Conservation (phyloP, 148 eudicot species). For the Oxyria digyna region DNA sequence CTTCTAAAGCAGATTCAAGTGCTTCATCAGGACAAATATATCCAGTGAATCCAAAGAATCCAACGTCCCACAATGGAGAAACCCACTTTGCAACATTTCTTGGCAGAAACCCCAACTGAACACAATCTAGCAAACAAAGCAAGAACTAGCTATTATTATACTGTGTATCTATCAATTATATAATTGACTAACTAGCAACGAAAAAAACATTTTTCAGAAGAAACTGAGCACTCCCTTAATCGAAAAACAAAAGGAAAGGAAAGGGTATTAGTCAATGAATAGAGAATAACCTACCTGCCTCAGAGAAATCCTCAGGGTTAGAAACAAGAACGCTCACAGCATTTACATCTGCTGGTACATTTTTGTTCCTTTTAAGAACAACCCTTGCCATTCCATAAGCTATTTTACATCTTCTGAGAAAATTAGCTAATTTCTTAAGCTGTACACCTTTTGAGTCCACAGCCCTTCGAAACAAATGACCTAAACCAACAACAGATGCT, state of each 20-base stretch:
- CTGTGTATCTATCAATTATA: background rate
- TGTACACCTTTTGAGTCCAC: constrained; percentile 64
- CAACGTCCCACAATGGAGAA: constrained; percentile 72
- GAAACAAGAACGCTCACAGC: constrained; percentile 72
- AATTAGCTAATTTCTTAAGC: constrained; percentile 60
- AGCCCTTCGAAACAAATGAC: constrained; percentile 55
- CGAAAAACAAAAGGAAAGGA: background rate
- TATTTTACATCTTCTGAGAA: constrained; percentile 41
- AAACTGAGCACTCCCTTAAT: background rate
- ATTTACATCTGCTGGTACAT: constrained; percentile 61
- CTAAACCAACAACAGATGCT: constrained; percentile 80
- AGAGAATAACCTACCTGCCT: constrained; percentile 33
- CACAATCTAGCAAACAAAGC: constrained; percentile 32
- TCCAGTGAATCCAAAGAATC: constrained; percentile 55
- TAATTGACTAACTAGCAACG: background rate
- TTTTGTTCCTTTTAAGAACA: constrained; percentile 54
- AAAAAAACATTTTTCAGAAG: background rate
- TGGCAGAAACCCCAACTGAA: constrained; percentile 88
- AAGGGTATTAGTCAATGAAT: background rate
- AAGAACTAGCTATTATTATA: background rate
- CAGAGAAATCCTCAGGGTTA: constrained; percentile 23
- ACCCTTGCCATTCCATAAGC: constrained; percentile 44
- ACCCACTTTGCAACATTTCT: constrained; percentile 77
- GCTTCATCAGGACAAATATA: constrained; percentile 54
- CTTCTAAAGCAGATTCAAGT: constrained; percentile 74